Percentiles rank a stretch among this genome's conserved stretches.
Conservation (phyloP, 2,329 filamentous ascomycete species). For the Monilinia vaccinii-corymbosi region DNA sequence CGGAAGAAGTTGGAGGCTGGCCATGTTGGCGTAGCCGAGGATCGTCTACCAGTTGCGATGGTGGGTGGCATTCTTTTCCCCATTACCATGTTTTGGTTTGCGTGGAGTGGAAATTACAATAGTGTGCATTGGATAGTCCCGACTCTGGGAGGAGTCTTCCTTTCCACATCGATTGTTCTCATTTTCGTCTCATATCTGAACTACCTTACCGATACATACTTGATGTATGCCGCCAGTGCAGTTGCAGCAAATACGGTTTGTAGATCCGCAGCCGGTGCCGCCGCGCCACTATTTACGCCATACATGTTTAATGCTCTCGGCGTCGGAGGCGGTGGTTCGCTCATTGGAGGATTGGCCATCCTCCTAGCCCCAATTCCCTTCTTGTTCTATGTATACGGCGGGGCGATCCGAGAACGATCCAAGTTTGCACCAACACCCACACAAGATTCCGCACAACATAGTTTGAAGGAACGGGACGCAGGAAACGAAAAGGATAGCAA, state of each 20-base stretch:
- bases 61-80: constrained; percentile 45
- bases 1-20: constrained; percentile 28
- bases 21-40: constrained; percentile 33
- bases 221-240: constrained; percentile 36
- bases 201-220: constrained; percentile 40
- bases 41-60: constrained; percentile 45
- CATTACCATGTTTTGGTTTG: constrained; percentile 40
- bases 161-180: constrained; percentile 34
- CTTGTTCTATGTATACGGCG: constrained; percentile 27
- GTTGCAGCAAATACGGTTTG: constrained; percentile 55
- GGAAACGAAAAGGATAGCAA: not conserved
- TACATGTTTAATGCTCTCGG: constrained; percentile 35
- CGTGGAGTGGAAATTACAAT: constrained; percentile 41
- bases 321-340: constrained; percentile 43
- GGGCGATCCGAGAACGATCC: constrained; percentile 25
- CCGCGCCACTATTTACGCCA: constrained; percentile 52
- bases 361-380: constrained; percentile 26
- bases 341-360: constrained; percentile 42
- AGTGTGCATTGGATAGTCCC: constrained; percentile 40
- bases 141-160: constrained; percentile 35
- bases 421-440: constrained; percentile 23
- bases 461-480: not conserved
- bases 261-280: constrained; percentile 54
- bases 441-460: no score
- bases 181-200: constrained; percentile 48